Evolutionary conservation across 331 rosid genomes (phyloP), one percentile per base, ranked within the genome.

Genomic region (Quercus tomentella): DNA sequence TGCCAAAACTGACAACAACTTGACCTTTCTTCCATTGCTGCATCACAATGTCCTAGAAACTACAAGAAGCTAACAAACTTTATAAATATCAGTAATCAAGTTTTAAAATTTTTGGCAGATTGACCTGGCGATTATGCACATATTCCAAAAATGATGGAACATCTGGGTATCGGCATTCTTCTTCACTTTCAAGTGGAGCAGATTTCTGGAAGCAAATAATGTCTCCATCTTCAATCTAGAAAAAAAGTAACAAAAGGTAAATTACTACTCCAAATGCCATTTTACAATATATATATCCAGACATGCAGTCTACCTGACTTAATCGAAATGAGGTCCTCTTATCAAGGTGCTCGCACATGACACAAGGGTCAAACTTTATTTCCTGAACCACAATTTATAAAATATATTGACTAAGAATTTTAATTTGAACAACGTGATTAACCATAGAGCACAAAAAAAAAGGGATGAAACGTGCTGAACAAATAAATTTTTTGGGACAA

Each of bases 221-320:
- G 80, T 93, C 98, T 55, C 98, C 98, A 70, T 92, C 95, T 85
- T 93, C 97, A 77, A 93, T 86, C 98, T 93, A 88, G 51, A 86
- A 76, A 81, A 56, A 72, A 62, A 56, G 49, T 76, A 77, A 33
- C 69, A 26, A 61, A 74, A n/a, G 37, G 51, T 37, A 22, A 81
- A 21, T 52, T 52, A 11, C 37, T 28, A 56, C 12, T 14, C 68
- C 79, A 56, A 20, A 73, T 31, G 28, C 65, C 11, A 65, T 22
- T 72, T 28, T 15, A 56, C 54, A 62, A 21, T 60, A 71, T 23
- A 21, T 60, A 71, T 23, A 57, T 51, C 22, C 11, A 1, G 56
- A 41, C 58, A 70, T 21, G 68, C 15, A 2, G 12, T 37, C 49
- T 91, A 91, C 95, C 95, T 88, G 89, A 80, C 80, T 87, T 26